phyloP scores from a whole-genome alignment of 2,329 filamentous ascomycete species.

The Colletotrichum noveboracense region DNA sequence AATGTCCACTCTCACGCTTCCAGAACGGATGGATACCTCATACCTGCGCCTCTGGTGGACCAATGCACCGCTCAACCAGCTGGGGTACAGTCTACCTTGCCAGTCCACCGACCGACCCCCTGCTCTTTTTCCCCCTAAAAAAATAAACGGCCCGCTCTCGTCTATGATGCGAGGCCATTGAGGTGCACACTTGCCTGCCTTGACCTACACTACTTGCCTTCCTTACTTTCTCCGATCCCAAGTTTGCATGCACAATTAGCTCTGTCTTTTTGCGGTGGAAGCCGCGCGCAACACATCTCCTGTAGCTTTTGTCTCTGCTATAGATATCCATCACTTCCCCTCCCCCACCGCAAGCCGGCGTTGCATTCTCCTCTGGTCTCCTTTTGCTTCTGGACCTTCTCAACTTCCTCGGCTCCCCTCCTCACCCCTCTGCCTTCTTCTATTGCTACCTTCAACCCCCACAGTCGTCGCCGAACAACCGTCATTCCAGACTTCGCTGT shows the following conservation, averaged over 20 bases:
- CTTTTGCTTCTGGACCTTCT: background rate
- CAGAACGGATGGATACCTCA: background rate
- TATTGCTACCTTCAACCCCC: background rate
- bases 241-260: background rate
- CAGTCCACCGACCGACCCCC: background rate
- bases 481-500: conserved; percentile 4
- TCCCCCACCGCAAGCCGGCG: background rate
- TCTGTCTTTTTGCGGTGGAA: conserved; percentile 5
- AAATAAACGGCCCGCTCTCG: background rate
- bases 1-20: background rate
- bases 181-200: background rate
- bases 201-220: background rate
- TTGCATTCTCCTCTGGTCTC: background rate
- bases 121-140: conserved; percentile 7
- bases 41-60: background rate
- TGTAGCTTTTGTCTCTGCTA: background rate
- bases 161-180: conserved; percentile 20
- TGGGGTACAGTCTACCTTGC: background rate
- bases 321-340: background rate
- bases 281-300: background rate
- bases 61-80: background rate
- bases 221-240: background rate
- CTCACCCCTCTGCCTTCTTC: background rate
- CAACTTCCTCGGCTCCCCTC: background rate
- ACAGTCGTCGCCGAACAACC: background rate